Conservation (phyloP, 225 moss, liverwort and hornwort genomes). For the Takakia lepidozioides region DNA sequence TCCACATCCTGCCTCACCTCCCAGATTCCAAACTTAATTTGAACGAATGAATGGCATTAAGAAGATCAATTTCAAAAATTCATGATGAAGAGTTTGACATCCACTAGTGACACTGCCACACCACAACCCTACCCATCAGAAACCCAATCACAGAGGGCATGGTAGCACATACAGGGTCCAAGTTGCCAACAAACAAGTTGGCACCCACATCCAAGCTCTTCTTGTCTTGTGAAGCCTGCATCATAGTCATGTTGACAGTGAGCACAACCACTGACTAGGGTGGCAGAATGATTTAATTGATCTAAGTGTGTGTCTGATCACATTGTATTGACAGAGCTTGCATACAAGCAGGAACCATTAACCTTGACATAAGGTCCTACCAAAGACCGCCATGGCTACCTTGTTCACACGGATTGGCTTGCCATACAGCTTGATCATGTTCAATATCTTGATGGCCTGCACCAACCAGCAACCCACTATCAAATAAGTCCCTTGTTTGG, state of each 20-base stretch:
- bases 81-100: too few species aligned
- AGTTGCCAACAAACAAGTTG: constrained; percentile 91
- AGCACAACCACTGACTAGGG: not conserved
- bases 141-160: not conserved
- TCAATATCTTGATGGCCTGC: constrained; percentile 78
- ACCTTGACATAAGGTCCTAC: not conserved
- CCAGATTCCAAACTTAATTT: not conserved
- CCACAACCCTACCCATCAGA: not conserved
- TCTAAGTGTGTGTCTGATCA: too few species aligned
- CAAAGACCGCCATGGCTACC: constrained; percentile 23
- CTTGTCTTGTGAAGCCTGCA: constrained; percentile 98
- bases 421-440: constrained; percentile 98
- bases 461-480: constrained; percentile 1
- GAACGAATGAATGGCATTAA: too few species aligned
- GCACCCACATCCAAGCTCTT: constrained; percentile 98
- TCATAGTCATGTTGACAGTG: constrained; percentile 3
- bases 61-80: too few species aligned
- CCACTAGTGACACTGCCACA: not conserved
- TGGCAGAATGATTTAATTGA: too few species aligned
- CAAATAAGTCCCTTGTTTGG: constrained; percentile 2
- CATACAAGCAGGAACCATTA: too few species aligned
- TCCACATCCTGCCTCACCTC: constrained; percentile 74
- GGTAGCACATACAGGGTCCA: constrained; percentile 70
- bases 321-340: too few species aligned
- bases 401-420: constrained; percentile 98